These are phyloP conservation scores for Boletus edulis DNA, from an alignment of 768 basidiomycete species.

Conservation along the genomic window DNA sequence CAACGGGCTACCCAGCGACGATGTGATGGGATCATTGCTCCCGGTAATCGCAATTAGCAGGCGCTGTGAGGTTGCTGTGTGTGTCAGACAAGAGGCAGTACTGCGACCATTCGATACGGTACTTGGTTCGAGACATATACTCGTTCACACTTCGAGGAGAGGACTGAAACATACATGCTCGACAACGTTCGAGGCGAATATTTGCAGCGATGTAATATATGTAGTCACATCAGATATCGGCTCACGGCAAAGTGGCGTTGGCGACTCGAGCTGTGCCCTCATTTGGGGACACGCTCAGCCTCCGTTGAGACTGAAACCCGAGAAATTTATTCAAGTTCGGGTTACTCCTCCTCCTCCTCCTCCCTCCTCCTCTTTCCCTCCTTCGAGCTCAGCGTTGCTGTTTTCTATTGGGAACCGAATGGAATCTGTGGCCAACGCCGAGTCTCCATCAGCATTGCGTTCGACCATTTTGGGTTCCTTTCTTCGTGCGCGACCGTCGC, in stretches of 20 bases:
- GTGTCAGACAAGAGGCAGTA: too few species aligned
- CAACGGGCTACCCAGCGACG: too few species aligned
- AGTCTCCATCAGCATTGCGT: slow-evolving; percentile 39
- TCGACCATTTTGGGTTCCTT: slow-evolving; percentile 69
- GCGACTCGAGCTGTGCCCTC: slow-evolving; percentile 9
- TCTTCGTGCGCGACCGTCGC: slow-evolving; percentile 59
- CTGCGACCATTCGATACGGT: too few species aligned
- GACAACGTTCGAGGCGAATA: background rate
- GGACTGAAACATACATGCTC: background rate
- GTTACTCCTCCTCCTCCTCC: background rate
- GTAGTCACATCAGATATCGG: background rate
- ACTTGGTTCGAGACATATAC: too few species aligned
- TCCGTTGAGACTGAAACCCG: slow-evolving; percentile 13
- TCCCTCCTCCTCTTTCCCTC: background rate
- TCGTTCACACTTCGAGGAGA: too few species aligned
- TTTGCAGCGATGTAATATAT: background rate
- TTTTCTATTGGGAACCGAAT: slow-evolving; percentile 1
- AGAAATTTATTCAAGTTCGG: background rate
- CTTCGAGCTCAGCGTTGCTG: background rate
- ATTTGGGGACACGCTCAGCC: slow-evolving; percentile 11
- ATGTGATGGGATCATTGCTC: too few species aligned
- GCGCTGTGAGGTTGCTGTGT: too few species aligned
- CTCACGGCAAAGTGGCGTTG: slow-evolving; percentile 3
- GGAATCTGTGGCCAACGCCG: slow-evolving; percentile 18
- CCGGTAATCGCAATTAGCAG: too few species aligned